Evolutionary conservation across 305 asterid genomes (phyloP).

Genomic region (Fraxinus paxiana): DNA sequence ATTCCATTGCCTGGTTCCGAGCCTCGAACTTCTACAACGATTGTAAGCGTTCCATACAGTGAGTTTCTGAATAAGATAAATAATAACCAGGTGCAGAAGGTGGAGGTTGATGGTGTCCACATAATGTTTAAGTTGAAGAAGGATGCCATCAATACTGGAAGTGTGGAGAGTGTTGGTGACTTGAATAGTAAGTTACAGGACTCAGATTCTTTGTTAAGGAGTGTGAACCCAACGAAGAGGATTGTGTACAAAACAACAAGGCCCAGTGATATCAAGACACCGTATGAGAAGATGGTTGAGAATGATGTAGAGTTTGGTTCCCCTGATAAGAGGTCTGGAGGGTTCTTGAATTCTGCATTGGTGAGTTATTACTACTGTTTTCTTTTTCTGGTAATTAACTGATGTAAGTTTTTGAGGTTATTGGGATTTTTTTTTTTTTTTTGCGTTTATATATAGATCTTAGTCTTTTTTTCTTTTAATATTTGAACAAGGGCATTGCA

Average conservation of each 20-base stretch:
- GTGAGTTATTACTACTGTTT: slow-evolving; percentile 48
- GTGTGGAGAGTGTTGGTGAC: slow-evolving; percentile 44
- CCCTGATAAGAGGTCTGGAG: slow-evolving; percentile 97
- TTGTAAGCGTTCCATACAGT: slow-evolving; percentile 83
- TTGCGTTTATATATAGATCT: neutral
- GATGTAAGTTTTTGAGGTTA: neutral
- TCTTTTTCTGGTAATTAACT: neutral
- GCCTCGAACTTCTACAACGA: slow-evolving; percentile 55
- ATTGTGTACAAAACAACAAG: slow-evolving; percentile 77
- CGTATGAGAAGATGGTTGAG: slow-evolving; percentile 93
- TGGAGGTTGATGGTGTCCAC: slow-evolving; percentile 96
- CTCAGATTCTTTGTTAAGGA: slow-evolving; percentile 58
- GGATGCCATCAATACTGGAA: slow-evolving; percentile 35
- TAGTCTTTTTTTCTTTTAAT: neutral
- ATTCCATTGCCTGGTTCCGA: slow-evolving; percentile 88
- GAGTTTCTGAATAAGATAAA: slow-evolving; percentile 80
- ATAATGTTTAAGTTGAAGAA: slow-evolving; percentile 85
- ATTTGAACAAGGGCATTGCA: neutral
- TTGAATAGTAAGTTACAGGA: slow-evolving; percentile 65
- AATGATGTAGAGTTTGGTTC: slow-evolving; percentile 95
- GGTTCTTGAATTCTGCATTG: slow-evolving; percentile 89
- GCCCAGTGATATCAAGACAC: slow-evolving; percentile 83
- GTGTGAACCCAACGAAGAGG: slow-evolving; percentile 70
- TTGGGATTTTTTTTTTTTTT: neutral
- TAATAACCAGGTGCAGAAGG: slow-evolving; percentile 74